A percentile compares a stretch with the other conserved stretches of the same genome.
phyloP scores from a whole-genome alignment of 108 stramenopile genomes.

The Nitzschia putrida region DNA sequence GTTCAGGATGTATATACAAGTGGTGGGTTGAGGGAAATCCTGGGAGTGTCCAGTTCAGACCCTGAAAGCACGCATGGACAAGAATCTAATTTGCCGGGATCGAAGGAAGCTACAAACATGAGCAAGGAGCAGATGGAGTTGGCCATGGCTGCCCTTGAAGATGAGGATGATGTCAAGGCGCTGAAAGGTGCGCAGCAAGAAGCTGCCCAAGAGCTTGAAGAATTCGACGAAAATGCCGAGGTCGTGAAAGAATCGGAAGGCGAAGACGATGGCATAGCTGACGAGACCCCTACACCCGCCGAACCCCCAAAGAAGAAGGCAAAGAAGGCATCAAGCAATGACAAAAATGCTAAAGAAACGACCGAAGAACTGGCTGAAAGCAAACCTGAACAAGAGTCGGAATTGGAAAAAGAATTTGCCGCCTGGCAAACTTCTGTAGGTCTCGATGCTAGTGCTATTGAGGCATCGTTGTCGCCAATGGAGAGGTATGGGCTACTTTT shows the following conservation, averaged over 20 bases:
- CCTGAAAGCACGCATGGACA: background rate
- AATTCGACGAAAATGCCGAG: conserved; percentile 84
- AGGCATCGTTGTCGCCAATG: conserved; percentile 71
- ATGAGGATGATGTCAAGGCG: conserved; percentile 87
- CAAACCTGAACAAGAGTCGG: conserved; percentile 46
- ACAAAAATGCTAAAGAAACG: conserved; percentile 10
- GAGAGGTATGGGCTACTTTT: conserved; percentile 73
- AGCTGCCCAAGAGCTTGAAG: conserved; percentile 77
- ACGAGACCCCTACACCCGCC: conserved; percentile 10
- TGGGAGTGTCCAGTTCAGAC: conserved; percentile 48
- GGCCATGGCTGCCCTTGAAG: conserved; percentile 90
- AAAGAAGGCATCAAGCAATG: conserved; percentile 25
- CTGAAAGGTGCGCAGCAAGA: conserved; percentile 75
- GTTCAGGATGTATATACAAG: conserved; percentile 68
- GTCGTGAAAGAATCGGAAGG: conserved; percentile 51
- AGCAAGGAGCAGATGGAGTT: conserved; percentile 82
- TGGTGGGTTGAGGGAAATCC: conserved; percentile 64
- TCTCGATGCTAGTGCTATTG: conserved; percentile 70
- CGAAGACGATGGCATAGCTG: conserved; percentile 45
- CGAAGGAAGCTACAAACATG: conserved; percentile 32
- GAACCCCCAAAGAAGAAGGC: conserved; percentile 27
- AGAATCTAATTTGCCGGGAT: background rate
- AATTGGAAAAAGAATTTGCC: conserved; percentile 89
- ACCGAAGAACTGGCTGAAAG: conserved; percentile 22
- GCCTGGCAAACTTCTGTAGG: conserved; percentile 90